phyloP scores from a whole-genome alignment of 106 monocot species.

The Hemerocallis citrina region DNA sequence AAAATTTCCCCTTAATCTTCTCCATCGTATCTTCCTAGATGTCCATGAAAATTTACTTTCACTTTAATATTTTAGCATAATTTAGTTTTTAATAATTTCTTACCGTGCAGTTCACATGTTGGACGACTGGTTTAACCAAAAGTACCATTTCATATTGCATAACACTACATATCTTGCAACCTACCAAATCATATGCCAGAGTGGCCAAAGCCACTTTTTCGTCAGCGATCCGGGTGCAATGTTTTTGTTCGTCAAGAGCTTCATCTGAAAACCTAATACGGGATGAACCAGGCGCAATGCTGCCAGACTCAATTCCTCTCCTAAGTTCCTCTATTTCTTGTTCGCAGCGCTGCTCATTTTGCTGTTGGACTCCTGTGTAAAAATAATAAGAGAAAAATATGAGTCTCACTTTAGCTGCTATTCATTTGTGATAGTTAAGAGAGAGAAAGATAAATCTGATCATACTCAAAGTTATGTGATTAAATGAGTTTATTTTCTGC shows the following conservation, averaged over 20 bases:
- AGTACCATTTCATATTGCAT: not conserved
- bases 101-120: too few species aligned
- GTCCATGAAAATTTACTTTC: too few species aligned
- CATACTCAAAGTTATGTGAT: too few species aligned
- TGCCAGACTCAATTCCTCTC: slow-evolving; percentile 44
- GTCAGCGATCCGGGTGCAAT: slow-evolving; percentile 71
- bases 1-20: too few species aligned
- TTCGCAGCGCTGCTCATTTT: slow-evolving; percentile 77
- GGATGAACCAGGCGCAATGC: slow-evolving; percentile 29
- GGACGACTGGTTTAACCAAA: too few species aligned
- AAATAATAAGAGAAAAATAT: not conserved
- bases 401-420: too few species aligned
- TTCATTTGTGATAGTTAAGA: too few species aligned
- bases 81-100: too few species aligned
- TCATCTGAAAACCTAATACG: slow-evolving; percentile 69
- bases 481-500: too few species aligned
- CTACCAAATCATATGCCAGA: slow-evolving; percentile 78
- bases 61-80: too few species aligned
- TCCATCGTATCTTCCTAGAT: too few species aligned
- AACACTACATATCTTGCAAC: not conserved
- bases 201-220: slow-evolving; percentile 72
- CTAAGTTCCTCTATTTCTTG: slow-evolving; percentile 65
- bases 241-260: slow-evolving; percentile 71
- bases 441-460: too few species aligned
- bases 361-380: slow-evolving; percentile 42